Evolutionary conservation across 495 filamentous ascomycete genomes (phyloP).

Genomic region (Penicillium nucicola): DNA sequence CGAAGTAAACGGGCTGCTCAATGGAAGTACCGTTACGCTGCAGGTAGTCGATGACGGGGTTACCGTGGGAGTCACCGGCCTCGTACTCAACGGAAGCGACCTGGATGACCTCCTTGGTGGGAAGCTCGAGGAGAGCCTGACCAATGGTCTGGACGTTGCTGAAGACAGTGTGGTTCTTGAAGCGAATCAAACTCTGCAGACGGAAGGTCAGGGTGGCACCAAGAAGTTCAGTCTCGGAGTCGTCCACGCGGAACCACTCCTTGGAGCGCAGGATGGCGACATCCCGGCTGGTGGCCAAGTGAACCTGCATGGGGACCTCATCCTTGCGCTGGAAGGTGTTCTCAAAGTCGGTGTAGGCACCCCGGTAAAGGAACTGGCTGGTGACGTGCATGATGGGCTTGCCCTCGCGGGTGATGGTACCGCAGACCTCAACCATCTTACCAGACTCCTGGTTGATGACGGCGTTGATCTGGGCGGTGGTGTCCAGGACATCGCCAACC

Average conservation of each 20-base stretch:
- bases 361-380: conserved; percentile 95
- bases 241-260: conserved; percentile 90
- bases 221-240: conserved; percentile 75
- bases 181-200: conserved; percentile 82
- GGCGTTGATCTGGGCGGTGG: conserved; percentile 93
- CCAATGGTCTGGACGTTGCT: conserved; percentile 90
- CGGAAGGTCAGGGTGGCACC: conserved; percentile 96
- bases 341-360: conserved; percentile 86
- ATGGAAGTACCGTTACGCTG: conserved; percentile 88
- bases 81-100: conserved; percentile 94
- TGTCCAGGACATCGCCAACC: conserved; percentile 89
- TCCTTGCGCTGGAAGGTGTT: conserved; percentile 98
- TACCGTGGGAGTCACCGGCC: conserved; percentile 84
- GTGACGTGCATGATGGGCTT: conserved; percentile 96
- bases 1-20: conserved; percentile 95
- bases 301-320: conserved; percentile 92
- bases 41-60: conserved; percentile 95
- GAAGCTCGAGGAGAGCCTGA: conserved; percentile 88
- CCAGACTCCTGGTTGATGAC: conserved; percentile 97
- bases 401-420: conserved; percentile 85
- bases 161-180: conserved; percentile 93
- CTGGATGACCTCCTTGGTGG: conserved; percentile 97
- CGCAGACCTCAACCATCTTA: conserved; percentile 99
- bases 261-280: conserved; percentile 92
- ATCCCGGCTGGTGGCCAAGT: conserved; percentile 80